Evolutionary conservation across 202 grass and related monocot species (phyloP).

Genomic region (Schoenoplectus tabernaemontani): DNA sequence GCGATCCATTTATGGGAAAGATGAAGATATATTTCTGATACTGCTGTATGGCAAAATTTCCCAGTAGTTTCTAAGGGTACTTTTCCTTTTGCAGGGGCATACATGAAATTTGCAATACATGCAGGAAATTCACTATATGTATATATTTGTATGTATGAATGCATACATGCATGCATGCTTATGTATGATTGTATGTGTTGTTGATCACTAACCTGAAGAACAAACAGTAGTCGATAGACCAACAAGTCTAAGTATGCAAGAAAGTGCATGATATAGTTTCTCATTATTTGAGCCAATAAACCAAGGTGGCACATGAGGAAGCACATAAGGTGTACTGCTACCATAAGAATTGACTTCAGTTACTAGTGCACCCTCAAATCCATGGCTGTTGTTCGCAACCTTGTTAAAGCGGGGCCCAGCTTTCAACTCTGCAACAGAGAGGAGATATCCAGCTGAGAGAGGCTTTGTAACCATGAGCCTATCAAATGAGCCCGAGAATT

Average conservation of each 20-base stretch:
- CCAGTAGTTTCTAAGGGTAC: background rate
- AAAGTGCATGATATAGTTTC: conserved; percentile 63
- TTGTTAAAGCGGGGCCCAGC: conserved; percentile 28
- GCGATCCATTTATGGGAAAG: background rate
- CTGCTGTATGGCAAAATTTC: background rate
- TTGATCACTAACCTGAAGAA: conserved; percentile 29
- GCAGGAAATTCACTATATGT: background rate
- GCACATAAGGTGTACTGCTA: conserved; percentile 33
- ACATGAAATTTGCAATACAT: background rate
- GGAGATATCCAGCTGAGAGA: conserved; percentile 78
- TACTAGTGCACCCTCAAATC: conserved; percentile 29
- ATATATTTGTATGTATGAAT: background rate
- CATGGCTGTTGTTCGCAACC: conserved; percentile 24
- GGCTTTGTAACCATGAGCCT: conserved; percentile 71
- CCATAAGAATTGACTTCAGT: conserved; percentile 37
- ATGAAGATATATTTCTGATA: background rate
- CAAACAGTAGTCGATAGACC: conserved; percentile 61
- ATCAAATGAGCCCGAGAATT: conserved; percentile 81
- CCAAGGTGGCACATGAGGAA: conserved; percentile 93
- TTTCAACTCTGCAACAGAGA: conserved; percentile 89
- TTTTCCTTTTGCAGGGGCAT: background rate
- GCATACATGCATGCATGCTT: background rate
- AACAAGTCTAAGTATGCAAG: conserved; percentile 80
- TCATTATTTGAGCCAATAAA: conserved; percentile 55
- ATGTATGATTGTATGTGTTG: background rate